These are phyloP conservation scores for Apiosordaria backusii DNA, from an alignment of 495 filamentous ascomycete genomes.

Conservation along the genomic window DNA sequence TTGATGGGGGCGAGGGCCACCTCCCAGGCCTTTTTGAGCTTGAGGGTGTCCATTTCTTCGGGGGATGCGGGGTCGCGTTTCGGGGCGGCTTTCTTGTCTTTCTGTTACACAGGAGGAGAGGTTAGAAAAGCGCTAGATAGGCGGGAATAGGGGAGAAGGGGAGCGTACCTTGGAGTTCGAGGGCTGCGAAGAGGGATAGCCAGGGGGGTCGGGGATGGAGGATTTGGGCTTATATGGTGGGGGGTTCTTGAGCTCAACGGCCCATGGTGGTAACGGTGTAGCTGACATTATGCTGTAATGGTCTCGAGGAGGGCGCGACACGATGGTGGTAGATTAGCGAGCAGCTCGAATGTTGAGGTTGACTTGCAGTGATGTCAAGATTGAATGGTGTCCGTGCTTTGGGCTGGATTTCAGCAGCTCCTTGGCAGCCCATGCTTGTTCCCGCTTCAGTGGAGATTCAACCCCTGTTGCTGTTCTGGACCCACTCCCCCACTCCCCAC, in stretches of 20 bases:
- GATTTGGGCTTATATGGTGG: conserved; percentile 54
- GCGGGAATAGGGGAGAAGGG: neutral
- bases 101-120: conserved; percentile 32
- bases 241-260: conserved; percentile 66
- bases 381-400: conserved; percentile 17
- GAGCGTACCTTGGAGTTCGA: conserved; percentile 52
- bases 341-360: neutral
- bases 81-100: conserved; percentile 45
- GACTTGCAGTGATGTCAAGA: conserved; percentile 26
- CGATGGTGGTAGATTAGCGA: conserved; percentile 1
- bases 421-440: conserved; percentile 21
- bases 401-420: neutral
- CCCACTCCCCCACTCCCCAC: neutral
- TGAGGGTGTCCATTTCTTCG: conserved; percentile 87
- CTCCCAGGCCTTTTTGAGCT: conserved; percentile 99
- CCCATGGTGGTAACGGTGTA: conserved; percentile 61
- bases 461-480: neutral
- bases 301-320: neutral
- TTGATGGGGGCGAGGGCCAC: conserved; percentile 92
- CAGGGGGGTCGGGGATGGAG: conserved; percentile 80
- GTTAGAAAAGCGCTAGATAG: neutral
- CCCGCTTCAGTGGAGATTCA: conserved; percentile 18
- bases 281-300: conserved; percentile 3
- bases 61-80: conserved; percentile 56
- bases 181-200: conserved; percentile 60